phyloP scores from a whole-genome alignment of 768 basidiomycete genomes.

The Hirschioporus abietinus region DNA sequence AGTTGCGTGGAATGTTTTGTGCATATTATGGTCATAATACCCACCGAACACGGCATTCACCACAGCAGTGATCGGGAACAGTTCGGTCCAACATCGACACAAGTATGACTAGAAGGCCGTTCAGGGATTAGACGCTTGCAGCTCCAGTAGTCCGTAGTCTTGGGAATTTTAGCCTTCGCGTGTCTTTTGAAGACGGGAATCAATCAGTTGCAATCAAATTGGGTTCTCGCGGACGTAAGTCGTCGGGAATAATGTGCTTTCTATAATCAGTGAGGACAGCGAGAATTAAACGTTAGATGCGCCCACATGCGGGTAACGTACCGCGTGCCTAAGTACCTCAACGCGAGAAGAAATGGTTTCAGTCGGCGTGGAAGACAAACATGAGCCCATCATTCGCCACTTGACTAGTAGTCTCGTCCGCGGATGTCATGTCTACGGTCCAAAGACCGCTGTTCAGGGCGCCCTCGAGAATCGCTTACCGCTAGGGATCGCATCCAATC shows the following conservation, averaged over 20 bases:
- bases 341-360: conserved; percentile 4
- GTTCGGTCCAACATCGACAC: neutral
- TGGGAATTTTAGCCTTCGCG: neutral
- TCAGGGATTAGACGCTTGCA: neutral
- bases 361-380: neutral
- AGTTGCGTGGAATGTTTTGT: neutral
- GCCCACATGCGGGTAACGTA: conserved; percentile 1
- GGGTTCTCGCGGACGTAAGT: neutral
- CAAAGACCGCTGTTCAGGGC: neutral
- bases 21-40: neutral
- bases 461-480: neutral
- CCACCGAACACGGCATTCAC: neutral
- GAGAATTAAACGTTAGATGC: conserved; percentile 1
- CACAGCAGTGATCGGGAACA: neutral
- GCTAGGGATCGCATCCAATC: neutral
- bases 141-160: neutral
- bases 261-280: neutral
- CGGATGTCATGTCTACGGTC: neutral
- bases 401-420: neutral
- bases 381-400: neutral
- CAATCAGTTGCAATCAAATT: neutral
- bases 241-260: conserved; percentile 1
- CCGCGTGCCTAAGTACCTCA: conserved; percentile 1
- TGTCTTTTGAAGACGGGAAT: neutral
- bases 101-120: neutral